Percentiles rank a stretch among this genome's conserved stretches.
Conservation (phyloP, 2,329 filamentous ascomycete species). For the Cylindrodendrum hubeiense region DNA sequence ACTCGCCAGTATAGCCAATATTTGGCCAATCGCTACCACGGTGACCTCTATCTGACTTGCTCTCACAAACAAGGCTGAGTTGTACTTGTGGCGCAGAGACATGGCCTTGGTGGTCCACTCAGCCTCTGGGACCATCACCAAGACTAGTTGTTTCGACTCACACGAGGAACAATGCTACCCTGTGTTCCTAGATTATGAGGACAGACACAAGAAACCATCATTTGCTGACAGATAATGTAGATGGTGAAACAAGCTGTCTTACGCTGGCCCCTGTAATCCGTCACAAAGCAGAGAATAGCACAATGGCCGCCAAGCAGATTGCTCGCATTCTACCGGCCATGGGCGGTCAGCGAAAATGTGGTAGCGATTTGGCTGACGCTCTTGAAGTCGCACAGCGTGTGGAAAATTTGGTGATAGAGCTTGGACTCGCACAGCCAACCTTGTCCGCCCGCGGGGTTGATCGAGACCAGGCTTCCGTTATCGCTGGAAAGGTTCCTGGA, state of each 20-base stretch:
- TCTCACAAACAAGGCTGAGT: conserved; percentile 31
- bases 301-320: conserved; percentile 28
- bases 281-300: conserved; percentile 20
- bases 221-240: conserved; percentile 31
- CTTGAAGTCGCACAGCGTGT: conserved; percentile 30
- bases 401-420: conserved; percentile 13
- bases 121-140: conserved; percentile 27
- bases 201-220: conserved; percentile 8
- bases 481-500: conserved; percentile 17
- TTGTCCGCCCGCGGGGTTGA: conserved; percentile 17
- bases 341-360: conserved; percentile 10
- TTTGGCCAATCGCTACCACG: not conserved
- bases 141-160: conserved; percentile 25
- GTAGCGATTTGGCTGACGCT: conserved; percentile 19
- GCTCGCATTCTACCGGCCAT: conserved; percentile 30
- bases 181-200: conserved; percentile 20
- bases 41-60: not conserved
- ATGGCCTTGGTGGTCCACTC: conserved; percentile 2
- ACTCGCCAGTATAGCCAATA: not conserved
- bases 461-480: conserved; percentile 25
- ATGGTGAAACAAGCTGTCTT: conserved; percentile 40
- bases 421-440: conserved; percentile 29
- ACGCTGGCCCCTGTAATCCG: conserved; percentile 28
- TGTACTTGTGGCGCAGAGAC: conserved; percentile 22
- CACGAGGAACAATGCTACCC: conserved; percentile 26